Evolutionary conservation across 805 yeast species (phyloP).

Genomic region (Metschnikowia matae): DNA sequence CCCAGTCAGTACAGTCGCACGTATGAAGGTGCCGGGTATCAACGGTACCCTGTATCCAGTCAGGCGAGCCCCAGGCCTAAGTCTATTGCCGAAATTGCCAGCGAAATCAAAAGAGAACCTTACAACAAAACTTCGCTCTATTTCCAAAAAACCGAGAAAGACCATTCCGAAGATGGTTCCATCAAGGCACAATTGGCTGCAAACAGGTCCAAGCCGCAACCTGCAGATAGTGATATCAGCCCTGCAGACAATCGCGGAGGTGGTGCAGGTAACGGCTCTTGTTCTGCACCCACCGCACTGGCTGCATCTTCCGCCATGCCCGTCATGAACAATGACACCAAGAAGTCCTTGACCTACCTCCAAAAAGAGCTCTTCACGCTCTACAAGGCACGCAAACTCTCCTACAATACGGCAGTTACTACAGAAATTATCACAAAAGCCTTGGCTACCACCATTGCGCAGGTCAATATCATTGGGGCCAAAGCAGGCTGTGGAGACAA

Average conservation of each 20-base stretch:
- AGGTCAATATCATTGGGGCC: conserved; percentile 83
- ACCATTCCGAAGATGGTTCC: conserved; percentile 13
- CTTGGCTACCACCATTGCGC: conserved; percentile 88
- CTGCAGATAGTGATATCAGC: background rate
- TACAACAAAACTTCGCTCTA: conserved; percentile 26
- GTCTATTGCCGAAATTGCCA: conserved; percentile 41
- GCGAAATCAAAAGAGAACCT: conserved; percentile 35
- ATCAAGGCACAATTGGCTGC: conserved; percentile 48
- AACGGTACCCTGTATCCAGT: background rate
- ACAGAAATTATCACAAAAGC: conserved; percentile 86
- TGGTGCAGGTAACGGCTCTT: conserved; percentile 8
- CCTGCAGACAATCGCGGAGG: conserved; percentile 8
- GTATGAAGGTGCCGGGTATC: background rate
- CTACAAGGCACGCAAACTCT: conserved; percentile 66
- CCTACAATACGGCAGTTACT: conserved; percentile 75
- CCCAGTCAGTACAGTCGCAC: background rate
- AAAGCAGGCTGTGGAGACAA: conserved; percentile 76
- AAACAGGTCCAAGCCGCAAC: conserved; percentile 30
- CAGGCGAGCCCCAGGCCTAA: conserved; percentile 21
- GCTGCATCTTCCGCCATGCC: conserved; percentile 8
- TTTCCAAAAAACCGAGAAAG: conserved; percentile 20
- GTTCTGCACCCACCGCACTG: conserved; percentile 1
- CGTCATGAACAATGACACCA: conserved; percentile 54
- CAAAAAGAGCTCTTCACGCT: conserved; percentile 82
- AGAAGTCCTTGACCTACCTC: conserved; percentile 72